Base-by-base conservation (phyloP, 2,329 filamentous ascomycete species). In the Pseudocercospora vitis region DNA sequence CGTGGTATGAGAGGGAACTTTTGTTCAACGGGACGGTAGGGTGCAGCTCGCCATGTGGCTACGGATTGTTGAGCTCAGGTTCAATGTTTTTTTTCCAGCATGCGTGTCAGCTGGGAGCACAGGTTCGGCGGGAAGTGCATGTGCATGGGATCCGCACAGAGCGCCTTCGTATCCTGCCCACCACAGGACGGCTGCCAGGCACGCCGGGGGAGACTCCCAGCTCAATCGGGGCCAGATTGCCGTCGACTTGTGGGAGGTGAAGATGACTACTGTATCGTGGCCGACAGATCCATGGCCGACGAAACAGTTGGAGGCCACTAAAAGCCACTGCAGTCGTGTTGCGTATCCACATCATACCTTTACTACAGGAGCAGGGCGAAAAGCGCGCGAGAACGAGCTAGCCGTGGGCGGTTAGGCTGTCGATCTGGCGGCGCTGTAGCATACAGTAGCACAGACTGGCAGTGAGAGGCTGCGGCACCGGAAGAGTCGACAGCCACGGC, bases 291-390 rank as follows among this genome's bases (percentile, higher is more conserved):
- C n/a, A n/a, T n/a, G n/a, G n/a, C n/a, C n/a, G n/a, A n/a, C n/a
- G n/a, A n/a, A n/a, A n/a, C n/a, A n/a, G n/a, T n/a, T n/a, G n/a
- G n/a, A n/a, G n/a, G n/a, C n/a, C n/a, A n/a, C n/a, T n/a, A n/a
- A n/a, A n/a, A n/a, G n/a, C n/a, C n/a, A n/a, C n/a, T n/a, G n/a
- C 37, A 24, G 37, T 40, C 37, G 37, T 40, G 37, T 40, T 40
- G 16, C n/a, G 37, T 40, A 40, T 40, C 37, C 37, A 40, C 37
- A 40, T n/a, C n/a, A n/a, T n/a, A n/a, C n/a, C n/a, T n/a, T n/a
- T n/a, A n/a, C n/a, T n/a, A n/a, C n/a, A n/a, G n/a, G n/a, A n/a
- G n/a, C n/a, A n/a, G 7, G n/a, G 7, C n/a, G 12, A 45, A 24
- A 45, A 24, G 24, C 42, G 42, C 42, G 42, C 42, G 42, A 45